phyloP scores from a whole-genome alignment of 1,284 basidiomycete species.

The Moesziomyces sp. region DNA sequence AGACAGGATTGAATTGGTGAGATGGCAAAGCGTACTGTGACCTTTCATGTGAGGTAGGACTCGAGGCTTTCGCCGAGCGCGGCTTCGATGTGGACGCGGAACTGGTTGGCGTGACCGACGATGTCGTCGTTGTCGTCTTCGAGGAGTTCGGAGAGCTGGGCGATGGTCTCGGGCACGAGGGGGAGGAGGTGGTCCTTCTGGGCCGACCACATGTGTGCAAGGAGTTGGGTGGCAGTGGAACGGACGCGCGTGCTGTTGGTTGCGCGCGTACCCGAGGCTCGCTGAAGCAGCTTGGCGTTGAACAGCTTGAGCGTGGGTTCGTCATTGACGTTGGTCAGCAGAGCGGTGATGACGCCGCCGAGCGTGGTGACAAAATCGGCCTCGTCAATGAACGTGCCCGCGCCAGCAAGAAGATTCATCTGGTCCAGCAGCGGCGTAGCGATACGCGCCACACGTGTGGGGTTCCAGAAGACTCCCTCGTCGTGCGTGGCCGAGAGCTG shows the following conservation, averaged over 20 bases:
- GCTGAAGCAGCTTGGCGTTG: conserved; percentile 86
- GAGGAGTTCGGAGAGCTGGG: conserved; percentile 71
- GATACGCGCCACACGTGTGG: conserved; percentile 78
- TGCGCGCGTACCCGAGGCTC: conserved; percentile 73
- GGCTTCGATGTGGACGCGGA: conserved; percentile 69
- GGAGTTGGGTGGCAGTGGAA: conserved; percentile 77
- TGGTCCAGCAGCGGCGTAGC: conserved; percentile 76
- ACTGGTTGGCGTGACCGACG: conserved; percentile 68
- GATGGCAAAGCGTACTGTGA: neutral
- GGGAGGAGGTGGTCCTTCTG: conserved; percentile 73
- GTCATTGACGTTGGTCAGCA: conserved; percentile 73
- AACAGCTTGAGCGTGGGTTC: conserved; percentile 78
- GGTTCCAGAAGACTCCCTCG: conserved; percentile 89
- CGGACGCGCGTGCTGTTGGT: conserved; percentile 25
- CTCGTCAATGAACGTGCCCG: conserved; percentile 7
- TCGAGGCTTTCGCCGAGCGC: conserved; percentile 69
- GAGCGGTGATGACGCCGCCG: conserved; percentile 70
- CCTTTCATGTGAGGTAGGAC: conserved; percentile 63
- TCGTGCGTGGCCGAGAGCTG: conserved; percentile 80
- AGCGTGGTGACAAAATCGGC: conserved; percentile 17
- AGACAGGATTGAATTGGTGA: neutral
- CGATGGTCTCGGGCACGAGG: conserved; percentile 72
- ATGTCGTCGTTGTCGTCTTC: conserved; percentile 71
- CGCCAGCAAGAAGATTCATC: conserved; percentile 66
- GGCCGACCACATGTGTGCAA: conserved; percentile 78